phyloP scores from a whole-genome alignment of 176 grass and related monocot genomes.

The sorghum (Sorghum bicolor) region DNA sequence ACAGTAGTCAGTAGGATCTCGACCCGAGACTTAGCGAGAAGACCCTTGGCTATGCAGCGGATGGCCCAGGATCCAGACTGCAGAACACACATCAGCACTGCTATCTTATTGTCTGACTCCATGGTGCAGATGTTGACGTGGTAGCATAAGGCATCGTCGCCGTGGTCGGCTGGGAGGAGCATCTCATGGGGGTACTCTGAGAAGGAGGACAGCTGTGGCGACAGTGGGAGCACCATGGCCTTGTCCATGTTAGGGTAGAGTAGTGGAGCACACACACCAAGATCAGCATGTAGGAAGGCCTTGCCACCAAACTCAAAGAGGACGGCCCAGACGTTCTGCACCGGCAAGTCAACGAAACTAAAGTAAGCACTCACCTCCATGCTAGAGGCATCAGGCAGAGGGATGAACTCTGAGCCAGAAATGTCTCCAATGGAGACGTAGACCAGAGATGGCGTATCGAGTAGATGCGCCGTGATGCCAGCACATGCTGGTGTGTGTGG shows the following conservation, averaged over 20 bases:
- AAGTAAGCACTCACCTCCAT: no score
- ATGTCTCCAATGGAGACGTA: no score
- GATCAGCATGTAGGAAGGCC: fast-evolving
- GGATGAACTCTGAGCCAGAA: no score
- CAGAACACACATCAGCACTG: background rate
- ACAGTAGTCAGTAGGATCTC: background rate
- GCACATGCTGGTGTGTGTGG: no score
- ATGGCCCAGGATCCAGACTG: background rate
- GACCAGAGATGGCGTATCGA: no score
- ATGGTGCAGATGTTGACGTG: background rate
- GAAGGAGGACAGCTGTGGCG: no score
- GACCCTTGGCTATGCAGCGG: fast-evolving
- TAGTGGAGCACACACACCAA: background rate
- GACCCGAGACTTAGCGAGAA: background rate
- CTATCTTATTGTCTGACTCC: no score
- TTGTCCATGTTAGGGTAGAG: background rate
- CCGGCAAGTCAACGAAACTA: no score
- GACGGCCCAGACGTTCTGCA: no score
- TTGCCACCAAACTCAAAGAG: no score
- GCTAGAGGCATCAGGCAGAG: no score
- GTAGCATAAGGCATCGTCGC: background rate
- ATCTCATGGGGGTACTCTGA: background rate
- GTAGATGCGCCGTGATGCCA: no score
- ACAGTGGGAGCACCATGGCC: background rate
- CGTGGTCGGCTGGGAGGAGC: background rate